Evolutionary conservation across 2,329 filamentous ascomycete species (phyloP).

Genomic region (Stemphylium lycopersici): DNA sequence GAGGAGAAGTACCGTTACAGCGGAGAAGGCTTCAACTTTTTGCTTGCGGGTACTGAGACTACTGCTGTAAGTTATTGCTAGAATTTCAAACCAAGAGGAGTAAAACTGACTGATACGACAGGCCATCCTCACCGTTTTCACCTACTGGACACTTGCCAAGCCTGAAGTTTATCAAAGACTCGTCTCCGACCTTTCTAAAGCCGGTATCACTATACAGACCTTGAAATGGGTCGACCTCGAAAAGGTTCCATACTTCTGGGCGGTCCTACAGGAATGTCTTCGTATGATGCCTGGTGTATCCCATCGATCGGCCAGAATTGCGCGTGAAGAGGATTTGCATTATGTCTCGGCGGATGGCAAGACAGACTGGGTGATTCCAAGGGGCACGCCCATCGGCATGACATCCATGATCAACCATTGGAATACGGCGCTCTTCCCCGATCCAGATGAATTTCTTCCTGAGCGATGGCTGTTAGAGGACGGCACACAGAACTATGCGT

Average conservation of each 20-base stretch:
- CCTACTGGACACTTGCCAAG: constrained; percentile 45
- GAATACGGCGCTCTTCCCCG: constrained; percentile 41
- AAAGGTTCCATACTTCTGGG: constrained; percentile 41
- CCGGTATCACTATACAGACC: constrained; percentile 16
- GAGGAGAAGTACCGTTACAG: constrained; percentile 32
- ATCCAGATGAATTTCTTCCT: constrained; percentile 37
- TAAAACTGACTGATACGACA: constrained; percentile 23
- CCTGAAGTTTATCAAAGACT: constrained; percentile 29
- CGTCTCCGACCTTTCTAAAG: constrained; percentile 27
- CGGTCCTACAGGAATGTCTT: constrained; percentile 43
- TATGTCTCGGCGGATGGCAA: constrained; percentile 28
- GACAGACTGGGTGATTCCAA: constrained; percentile 30
- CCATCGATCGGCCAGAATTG: constrained; percentile 27
- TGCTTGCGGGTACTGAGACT: constrained; percentile 34
- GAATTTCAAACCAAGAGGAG: not conserved
- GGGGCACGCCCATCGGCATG: constrained; percentile 38
- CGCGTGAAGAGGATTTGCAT: constrained; percentile 27
- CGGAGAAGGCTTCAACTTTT: constrained; percentile 35
- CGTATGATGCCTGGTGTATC: constrained; percentile 44
- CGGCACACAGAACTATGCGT: constrained; percentile 23
- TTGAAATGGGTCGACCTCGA: constrained; percentile 33
- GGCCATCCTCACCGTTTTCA: constrained; percentile 40
- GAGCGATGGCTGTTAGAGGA: constrained; percentile 43
- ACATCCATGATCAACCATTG: constrained; percentile 41
- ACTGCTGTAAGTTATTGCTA: constrained; percentile 26